Percentiles rank a stretch among this genome's conserved stretches.
Conservation (phyloP, 176 grass and related monocot genomes). For the Ensete glaucum region DNA sequence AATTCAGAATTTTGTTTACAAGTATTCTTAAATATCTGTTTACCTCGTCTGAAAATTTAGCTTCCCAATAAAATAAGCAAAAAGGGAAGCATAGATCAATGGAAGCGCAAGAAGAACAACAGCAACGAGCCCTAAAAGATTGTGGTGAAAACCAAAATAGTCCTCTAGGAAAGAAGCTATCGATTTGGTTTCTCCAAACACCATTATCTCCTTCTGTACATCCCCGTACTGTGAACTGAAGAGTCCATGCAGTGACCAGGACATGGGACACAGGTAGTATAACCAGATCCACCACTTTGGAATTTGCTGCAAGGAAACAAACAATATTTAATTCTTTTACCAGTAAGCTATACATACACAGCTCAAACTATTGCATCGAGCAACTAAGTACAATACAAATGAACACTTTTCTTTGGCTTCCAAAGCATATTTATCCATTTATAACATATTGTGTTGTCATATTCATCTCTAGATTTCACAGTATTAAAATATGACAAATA, state of each 20-base stretch:
- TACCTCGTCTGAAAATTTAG: constrained; percentile 70
- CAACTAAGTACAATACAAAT: not conserved
- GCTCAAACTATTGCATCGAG: not conserved
- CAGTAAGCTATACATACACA: not conserved
- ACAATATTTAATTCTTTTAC: not conserved
- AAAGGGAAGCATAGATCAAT: constrained; percentile 37
- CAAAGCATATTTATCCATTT: not conserved
- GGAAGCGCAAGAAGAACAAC: constrained; percentile 38
- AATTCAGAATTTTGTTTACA: not conserved
- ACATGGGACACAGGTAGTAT: constrained; percentile 45
- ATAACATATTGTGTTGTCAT: not conserved
- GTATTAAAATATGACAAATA: no score
- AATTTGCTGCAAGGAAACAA: constrained; percentile 57
- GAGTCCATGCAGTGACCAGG: constrained; percentile 56
- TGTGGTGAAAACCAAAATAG: constrained; percentile 49
- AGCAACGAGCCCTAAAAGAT: constrained; percentile 38
- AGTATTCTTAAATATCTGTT: not conserved
- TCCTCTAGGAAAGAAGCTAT: constrained; percentile 39
- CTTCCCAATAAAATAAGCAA: constrained; percentile 51
- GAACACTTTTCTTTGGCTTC: not conserved
- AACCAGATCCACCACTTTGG: constrained; percentile 86
- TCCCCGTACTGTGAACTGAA: constrained; percentile 66
- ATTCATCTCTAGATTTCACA: not conserved
- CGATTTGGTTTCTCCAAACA: constrained; percentile 52
- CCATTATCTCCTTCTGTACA: constrained; percentile 4